Base-by-base conservation (phyloP, 345 rosid species). In the Crucihimalaya himalaica region DNA sequence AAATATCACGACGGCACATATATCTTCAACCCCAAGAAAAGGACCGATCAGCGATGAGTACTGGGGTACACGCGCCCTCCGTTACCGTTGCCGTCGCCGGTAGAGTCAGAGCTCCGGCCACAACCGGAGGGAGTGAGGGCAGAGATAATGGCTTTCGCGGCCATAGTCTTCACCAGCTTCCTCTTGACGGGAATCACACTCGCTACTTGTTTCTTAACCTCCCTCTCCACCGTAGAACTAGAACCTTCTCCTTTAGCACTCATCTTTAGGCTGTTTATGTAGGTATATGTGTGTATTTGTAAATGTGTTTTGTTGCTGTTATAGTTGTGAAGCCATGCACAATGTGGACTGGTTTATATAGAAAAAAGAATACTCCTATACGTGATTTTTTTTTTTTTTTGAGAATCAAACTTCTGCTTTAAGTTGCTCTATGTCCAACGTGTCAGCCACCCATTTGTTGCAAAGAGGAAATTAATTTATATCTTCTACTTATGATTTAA, bases 151-250 rank as follows among this genome's bases (percentile, higher is more conserved):
- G 74, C 60, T 52, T 68, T 42, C 6, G 28, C 62, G 34, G 52
- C 73, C 74, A 68, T 68, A 14, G 73, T 75, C 52, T 67, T 68
- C n/a, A 75, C 79, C 16, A 39, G 37, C 48, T 75, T 68, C 52
- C 79, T 75, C 68, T 50, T 32, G 8, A 48, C 68, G 2, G 79
- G 79, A 50, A 68, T 75, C 74, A 68, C 79, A 75, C 79, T 75
- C 23, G 73, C 74, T 58, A 4, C 11, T n/a, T 68, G 56, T 40
- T 43, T 76, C 75, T 69, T 62, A 35, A 60, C 70, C 18, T 62
- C 55, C 28, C 43, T n/a, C 23, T 75, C 62, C 35, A 32, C 43
- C 46, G 31, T n/a, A 14, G 68, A 57, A 6, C 32, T 50, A 7
- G 48, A 54, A 16, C 32, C 45, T 43, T 64, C 69, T 68, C 63